Evolutionary conservation across 768 basidiomycete species (phyloP).

Genomic region (Lentinus tigrinus): DNA sequence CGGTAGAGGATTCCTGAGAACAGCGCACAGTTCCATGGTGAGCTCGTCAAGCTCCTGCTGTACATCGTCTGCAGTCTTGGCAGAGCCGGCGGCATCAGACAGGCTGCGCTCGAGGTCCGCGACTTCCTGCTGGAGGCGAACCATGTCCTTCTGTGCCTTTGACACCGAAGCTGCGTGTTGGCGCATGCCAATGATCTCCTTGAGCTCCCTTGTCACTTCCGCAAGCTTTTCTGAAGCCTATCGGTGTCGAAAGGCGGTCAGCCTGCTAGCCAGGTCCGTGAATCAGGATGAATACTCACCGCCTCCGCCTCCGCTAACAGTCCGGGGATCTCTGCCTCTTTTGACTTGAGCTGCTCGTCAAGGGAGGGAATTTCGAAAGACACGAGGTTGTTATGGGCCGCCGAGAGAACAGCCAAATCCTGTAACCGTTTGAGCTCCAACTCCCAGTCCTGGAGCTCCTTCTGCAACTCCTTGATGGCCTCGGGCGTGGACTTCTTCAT

Average conservation of each 20-base stretch:
- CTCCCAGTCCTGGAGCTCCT: slow-evolving; percentile 61
- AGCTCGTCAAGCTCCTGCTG: slow-evolving; percentile 72
- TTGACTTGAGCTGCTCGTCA: slow-evolving; percentile 56
- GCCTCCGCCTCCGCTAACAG: slow-evolving; percentile 58
- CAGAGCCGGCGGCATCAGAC: slow-evolving; percentile 60
- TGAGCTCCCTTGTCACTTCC: slow-evolving; percentile 54
- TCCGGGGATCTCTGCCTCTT: slow-evolving; percentile 54
- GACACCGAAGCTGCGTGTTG: slow-evolving; percentile 58
- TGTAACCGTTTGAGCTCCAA: slow-evolving; percentile 55
- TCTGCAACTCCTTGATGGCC: slow-evolving; percentile 40
- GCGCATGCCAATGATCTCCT: slow-evolving; percentile 59
- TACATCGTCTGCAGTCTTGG: slow-evolving; percentile 83
- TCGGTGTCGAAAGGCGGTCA: neutral
- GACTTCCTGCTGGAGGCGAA: slow-evolving; percentile 61
- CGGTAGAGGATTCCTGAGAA: neutral
- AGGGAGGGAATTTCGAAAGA: slow-evolving; percentile 63
- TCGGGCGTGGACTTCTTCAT: slow-evolving; percentile 57
- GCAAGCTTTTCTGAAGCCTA: slow-evolving; percentile 56
- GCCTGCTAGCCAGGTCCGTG: neutral
- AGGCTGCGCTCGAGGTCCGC: slow-evolving; percentile 66
- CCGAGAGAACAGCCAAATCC: slow-evolving; percentile 55
- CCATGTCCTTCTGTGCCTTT: slow-evolving; percentile 58
- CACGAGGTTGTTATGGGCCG: slow-evolving; percentile 53
- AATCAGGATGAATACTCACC: slow-evolving; percentile 37
- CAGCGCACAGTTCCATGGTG: slow-evolving; percentile 60